Evolutionary conservation across 331 rosid genomes (phyloP).

Genomic region (Acacia concinna): DNA sequence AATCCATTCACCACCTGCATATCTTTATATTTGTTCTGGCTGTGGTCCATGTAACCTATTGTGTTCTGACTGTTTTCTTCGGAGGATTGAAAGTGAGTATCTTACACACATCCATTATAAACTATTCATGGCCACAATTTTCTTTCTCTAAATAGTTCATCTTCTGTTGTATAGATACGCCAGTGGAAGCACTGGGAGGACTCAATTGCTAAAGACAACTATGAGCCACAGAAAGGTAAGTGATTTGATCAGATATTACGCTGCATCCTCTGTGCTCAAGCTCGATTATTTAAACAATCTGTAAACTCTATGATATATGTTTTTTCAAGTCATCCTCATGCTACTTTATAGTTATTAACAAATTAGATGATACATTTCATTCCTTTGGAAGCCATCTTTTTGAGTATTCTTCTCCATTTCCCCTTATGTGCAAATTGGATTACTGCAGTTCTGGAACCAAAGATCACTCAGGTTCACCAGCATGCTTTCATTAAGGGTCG

Average conservation of each 20-base stretch:
- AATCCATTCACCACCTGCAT: conserved; percentile 66
- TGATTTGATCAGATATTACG: conserved; percentile 1
- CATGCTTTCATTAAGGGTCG: conserved; percentile 55
- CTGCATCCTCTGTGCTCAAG: background rate
- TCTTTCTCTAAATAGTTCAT: background rate
- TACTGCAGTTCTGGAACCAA: conserved; percentile 38
- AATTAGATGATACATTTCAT: background rate
- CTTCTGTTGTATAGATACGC: conserved; percentile 47
- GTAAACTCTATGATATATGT: background rate
- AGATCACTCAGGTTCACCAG: conserved; percentile 51
- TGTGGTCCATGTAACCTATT: conserved; percentile 61
- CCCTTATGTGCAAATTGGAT: conserved; percentile 19
- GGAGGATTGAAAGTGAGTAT: conserved; percentile 57
- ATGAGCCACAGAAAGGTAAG: conserved; percentile 39
- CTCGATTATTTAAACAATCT: conserved; percentile 1
- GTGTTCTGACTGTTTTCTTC: conserved; percentile 59
- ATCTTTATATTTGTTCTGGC: conserved; percentile 72
- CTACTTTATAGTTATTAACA: background rate
- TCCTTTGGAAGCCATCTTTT: background rate
- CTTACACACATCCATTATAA: conserved; percentile 4
- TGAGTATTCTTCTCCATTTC: background rate
- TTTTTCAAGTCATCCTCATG: background rate
- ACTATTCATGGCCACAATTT: background rate
- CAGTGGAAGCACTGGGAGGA: conserved; percentile 72
- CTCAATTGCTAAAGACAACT: conserved; percentile 40